phyloP scores from a whole-genome alignment of 2,329 filamentous ascomycete genomes.

The Ophiostoma sp. region DNA sequence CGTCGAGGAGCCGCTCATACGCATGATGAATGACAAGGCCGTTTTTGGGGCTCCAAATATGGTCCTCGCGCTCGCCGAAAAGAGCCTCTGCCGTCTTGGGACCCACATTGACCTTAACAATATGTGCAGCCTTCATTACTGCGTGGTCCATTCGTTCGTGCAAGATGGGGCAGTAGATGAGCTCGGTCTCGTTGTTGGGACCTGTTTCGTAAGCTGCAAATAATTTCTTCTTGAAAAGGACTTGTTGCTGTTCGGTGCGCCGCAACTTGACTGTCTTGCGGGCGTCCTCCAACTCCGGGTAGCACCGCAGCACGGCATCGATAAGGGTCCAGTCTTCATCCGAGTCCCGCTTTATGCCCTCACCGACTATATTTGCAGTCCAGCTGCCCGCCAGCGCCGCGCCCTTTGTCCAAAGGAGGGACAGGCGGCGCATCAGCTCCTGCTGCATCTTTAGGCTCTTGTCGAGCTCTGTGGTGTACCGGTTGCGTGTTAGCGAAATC shows the following conservation, averaged over 20 bases:
- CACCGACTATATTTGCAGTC: neutral
- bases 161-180: neutral
- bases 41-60: neutral
- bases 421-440: constrained; percentile 3
- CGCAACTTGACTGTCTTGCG: neutral
- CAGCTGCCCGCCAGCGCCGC: neutral
- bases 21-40: neutral
- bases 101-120: neutral
- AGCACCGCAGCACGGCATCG: neutral
- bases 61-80: neutral
- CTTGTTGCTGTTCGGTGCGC: neutral
- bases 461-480: neutral
- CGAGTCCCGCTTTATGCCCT: neutral
- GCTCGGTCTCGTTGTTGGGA: neutral
- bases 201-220: neutral
- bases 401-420: neutral
- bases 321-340: neutral
- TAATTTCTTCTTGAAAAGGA: neutral
- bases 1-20: neutral
- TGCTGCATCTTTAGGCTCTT: neutral
- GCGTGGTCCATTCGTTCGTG: neutral
- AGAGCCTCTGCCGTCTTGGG: neutral
- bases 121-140: neutral
- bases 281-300: neutral
- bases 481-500: neutral